These are phyloP conservation scores for Solanum paucissectum DNA, from an alignment of 257 asterid genomes.

Conservation along the genomic window DNA sequence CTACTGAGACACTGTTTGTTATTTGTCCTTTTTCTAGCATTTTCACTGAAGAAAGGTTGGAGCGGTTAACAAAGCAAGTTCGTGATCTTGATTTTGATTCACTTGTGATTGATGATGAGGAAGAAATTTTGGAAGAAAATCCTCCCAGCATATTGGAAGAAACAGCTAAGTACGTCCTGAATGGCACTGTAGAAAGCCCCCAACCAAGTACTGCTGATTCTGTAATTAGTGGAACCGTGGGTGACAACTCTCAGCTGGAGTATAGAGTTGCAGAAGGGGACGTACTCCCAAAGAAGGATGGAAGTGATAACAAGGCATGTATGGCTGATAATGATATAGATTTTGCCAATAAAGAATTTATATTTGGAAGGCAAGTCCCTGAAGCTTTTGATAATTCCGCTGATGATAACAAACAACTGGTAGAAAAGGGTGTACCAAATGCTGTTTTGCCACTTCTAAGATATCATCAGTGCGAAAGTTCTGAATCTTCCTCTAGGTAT, in stretches of 20 bases:
- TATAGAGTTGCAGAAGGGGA: conserved; percentile 26
- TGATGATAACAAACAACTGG: conserved; percentile 32
- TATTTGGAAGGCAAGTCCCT: conserved; percentile 10
- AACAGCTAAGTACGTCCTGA: conserved; percentile 23
- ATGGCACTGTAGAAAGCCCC: conserved; percentile 37
- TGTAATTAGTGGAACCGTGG: conserved; percentile 19
- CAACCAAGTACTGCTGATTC: conserved; percentile 31
- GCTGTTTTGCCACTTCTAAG: conserved; percentile 49
- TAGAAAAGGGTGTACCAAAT: conserved; percentile 42
- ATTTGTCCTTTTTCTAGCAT: conserved; percentile 44
- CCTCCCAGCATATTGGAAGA: conserved; percentile 29
- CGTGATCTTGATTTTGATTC: conserved; percentile 51
- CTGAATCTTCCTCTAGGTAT: conserved; percentile 87
- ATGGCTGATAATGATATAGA: conserved; percentile 31
- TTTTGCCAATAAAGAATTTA: conserved; percentile 25
- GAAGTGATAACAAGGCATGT: conserved; percentile 13
- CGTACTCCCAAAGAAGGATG: conserved; percentile 20
- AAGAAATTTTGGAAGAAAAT: conserved; percentile 38
- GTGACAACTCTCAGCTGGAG: conserved; percentile 31
- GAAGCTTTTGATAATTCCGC: conserved; percentile 22
- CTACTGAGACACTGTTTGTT: not conserved
- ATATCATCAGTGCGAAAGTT: conserved; percentile 69
- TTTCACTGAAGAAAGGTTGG: conserved; percentile 89
- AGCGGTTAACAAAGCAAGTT: conserved; percentile 62
- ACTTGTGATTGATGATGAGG: conserved; percentile 26